A percentile compares a stretch with the other conserved stretches of the same genome.
These are phyloP conservation scores for Calonectria honghensis DNA, from an alignment of 2,329 filamentous ascomycete species.

Conservation along the genomic window DNA sequence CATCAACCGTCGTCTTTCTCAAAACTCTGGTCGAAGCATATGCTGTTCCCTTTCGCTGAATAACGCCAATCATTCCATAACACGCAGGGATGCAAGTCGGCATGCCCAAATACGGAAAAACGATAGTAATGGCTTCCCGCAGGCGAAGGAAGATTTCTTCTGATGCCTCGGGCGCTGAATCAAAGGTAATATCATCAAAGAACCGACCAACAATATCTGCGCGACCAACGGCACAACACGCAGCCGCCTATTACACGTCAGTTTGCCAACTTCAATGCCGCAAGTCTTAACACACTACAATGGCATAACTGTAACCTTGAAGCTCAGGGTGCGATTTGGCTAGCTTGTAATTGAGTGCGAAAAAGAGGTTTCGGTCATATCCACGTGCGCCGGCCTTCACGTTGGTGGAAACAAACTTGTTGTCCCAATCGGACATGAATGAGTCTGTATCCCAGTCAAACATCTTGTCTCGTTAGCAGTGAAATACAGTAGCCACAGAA, in stretches of 20 bases:
- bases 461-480: constrained; percentile 22
- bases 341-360: not conserved
- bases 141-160: constrained; percentile 38
- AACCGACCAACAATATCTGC: constrained; percentile 43
- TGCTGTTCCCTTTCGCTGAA: constrained; percentile 39
- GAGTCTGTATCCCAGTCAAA: constrained; percentile 41
- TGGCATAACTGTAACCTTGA: not conserved
- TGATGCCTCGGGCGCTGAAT: constrained; percentile 34
- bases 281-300: not conserved
- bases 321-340: not conserved
- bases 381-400: constrained; percentile 33
- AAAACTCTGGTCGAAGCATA: constrained; percentile 43
- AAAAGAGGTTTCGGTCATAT: constrained; percentile 39
- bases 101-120: constrained; percentile 44
- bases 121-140: constrained; percentile 44
- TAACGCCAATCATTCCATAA: constrained; percentile 47
- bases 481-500: not conserved
- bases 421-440: constrained; percentile 44
- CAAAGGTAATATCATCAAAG: constrained; percentile 43
- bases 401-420: constrained; percentile 45
- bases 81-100: constrained; percentile 47
- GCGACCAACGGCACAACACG: constrained; percentile 43
- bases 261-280: not conserved
- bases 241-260: constrained; percentile 34
- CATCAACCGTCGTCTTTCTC: constrained; percentile 40